A percentile compares a stretch with the other conserved stretches of the same genome.
Conservation (phyloP, 2,329 filamentous ascomycete species). For the Fusarium continuum region DNA sequence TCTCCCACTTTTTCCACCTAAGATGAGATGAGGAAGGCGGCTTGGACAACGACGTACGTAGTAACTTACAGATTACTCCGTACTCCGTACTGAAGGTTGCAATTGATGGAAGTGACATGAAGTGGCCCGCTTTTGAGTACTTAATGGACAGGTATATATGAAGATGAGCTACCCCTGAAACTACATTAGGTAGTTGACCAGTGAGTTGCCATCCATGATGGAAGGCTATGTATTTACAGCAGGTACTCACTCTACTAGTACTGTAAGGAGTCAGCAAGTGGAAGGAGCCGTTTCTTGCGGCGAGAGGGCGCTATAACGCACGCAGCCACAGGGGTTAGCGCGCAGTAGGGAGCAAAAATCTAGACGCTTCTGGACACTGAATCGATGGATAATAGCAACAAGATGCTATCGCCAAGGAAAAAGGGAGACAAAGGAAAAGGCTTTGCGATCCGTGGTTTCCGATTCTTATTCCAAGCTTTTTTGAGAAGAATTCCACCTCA, state of each 20-base stretch:
- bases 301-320: constrained; percentile 9
- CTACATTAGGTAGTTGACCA: constrained; percentile 10
- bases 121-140: constrained; percentile 1
- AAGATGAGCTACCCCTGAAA: constrained; percentile 27
- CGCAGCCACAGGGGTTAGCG: constrained; percentile 22
- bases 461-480: background rate
- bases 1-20: background rate
- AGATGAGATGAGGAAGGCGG: constrained; percentile 12
- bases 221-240: too few relatives aligned
- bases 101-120: constrained; percentile 24
- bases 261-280: constrained; percentile 4
- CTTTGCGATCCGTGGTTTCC: background rate
- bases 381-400: background rate
- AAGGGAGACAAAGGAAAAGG: background rate
- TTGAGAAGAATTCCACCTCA: background rate
- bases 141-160: constrained; percentile 14
- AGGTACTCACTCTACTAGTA: too few relatives aligned
- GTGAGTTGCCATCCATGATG: background rate
- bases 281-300: constrained; percentile 11
- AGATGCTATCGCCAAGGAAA: constrained; percentile 14
- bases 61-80: background rate
- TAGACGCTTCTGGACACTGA: background rate
- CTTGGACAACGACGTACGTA: too few relatives aligned
- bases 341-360: background rate
- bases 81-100: constrained; percentile 25